Percentiles rank a stretch among this genome's conserved stretches.
phyloP scores from a whole-genome alignment of 2,329 filamentous ascomycete species.

The Ophiostoma angusticollis region DNA sequence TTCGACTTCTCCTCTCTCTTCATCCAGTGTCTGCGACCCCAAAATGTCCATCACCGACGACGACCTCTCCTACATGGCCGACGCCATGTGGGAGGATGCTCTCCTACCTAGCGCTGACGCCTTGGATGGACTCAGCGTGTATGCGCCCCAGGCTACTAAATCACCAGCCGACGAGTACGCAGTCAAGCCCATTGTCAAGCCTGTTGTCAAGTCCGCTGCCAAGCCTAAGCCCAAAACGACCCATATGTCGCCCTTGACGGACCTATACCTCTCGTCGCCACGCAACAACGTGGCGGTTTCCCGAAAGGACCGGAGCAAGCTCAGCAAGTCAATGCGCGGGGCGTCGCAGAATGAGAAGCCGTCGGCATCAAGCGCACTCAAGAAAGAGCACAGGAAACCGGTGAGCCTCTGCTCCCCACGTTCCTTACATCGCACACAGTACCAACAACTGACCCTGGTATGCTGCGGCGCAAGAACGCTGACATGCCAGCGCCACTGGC shows the following conservation, averaged over 20 bases:
- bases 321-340: slow-evolving; percentile 9
- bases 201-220: not conserved
- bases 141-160: no score
- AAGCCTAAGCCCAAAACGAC: not conserved
- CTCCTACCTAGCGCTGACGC: not conserved
- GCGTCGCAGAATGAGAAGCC: slow-evolving; percentile 5
- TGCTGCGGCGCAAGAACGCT: no score
- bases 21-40: not conserved
- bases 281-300: not conserved
- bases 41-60: slow-evolving; percentile 7
- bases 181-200: not conserved
- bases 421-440: no score
- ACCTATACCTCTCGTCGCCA: slow-evolving; percentile 4
- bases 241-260: not conserved
- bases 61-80: slow-evolving; percentile 6
- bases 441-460: no score
- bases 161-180: no score
- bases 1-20: not conserved
- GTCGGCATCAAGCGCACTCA: not conserved
- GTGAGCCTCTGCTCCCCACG: no score
- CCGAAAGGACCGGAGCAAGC: slow-evolving; percentile 2
- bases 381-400: not conserved
- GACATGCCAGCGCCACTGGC: no score
- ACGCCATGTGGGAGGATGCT: slow-evolving; percentile 2
- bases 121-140: no score